phyloP scores from a whole-genome alignment of 2,329 filamentous ascomycete genomes.

The Claviceps pazoutovae region DNA sequence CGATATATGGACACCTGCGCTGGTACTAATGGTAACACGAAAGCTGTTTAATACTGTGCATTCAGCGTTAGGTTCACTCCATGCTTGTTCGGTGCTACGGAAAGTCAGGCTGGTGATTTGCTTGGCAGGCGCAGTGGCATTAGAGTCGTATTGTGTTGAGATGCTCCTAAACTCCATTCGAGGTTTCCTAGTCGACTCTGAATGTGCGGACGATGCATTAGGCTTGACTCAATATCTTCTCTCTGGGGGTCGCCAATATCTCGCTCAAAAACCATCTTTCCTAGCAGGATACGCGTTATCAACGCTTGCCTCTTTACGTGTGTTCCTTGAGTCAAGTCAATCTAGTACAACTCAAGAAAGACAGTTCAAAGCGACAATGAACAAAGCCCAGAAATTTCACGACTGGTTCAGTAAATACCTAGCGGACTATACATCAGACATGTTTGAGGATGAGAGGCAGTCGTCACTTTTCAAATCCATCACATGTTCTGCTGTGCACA shows the following conservation, averaged over 20 bases:
- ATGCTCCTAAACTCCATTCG: conserved; percentile 75
- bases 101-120: conserved; percentile 73
- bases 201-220: conserved; percentile 82
- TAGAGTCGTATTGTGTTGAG: conserved; percentile 70
- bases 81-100: conserved; percentile 74
- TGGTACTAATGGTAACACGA: conserved; percentile 62
- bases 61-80: conserved; percentile 68
- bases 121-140: conserved; percentile 59
- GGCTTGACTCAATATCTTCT: conserved; percentile 80
- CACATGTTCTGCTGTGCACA: conserved; percentile 51
- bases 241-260: conserved; percentile 47
- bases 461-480: conserved; percentile 51
- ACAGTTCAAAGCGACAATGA: conserved; percentile 64
- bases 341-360: conserved; percentile 74
- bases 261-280: conserved; percentile 57
- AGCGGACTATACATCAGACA: conserved; percentile 41
- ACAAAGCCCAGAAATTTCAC: conserved; percentile 62
- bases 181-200: conserved; percentile 64
- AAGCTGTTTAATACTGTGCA: conserved; percentile 70
- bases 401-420: conserved; percentile 64
- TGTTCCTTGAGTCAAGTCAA: conserved; percentile 61
- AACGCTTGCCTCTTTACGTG: conserved; percentile 61
- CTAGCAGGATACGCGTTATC: conserved; percentile 69
- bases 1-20: conserved; percentile 60
- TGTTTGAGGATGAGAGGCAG: conserved; percentile 34